phyloP scores from a whole-genome alignment of 83 land plant species.

The Diphasiastrum complanatum region DNA sequence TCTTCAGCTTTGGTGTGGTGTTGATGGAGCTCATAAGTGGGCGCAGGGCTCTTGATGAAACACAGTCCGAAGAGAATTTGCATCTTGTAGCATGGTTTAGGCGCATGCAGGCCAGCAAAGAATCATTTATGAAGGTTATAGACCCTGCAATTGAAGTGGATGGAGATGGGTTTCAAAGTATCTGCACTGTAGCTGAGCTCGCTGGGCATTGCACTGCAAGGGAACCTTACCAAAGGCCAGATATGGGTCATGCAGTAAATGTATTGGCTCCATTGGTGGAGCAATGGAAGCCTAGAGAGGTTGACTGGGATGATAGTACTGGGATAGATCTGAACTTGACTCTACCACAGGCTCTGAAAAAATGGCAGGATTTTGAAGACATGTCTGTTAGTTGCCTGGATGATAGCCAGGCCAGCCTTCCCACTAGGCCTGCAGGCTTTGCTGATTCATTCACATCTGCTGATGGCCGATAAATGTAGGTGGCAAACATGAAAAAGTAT shows the following conservation, averaged over 20 bases:
- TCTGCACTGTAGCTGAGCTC: no score
- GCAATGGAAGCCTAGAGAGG: constrained; percentile 1
- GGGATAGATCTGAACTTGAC: background rate
- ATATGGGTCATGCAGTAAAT: background rate
- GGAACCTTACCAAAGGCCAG: no score
- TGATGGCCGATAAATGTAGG: constrained; percentile 1
- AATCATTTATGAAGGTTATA: background rate
- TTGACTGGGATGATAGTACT: background rate
- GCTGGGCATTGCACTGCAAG: no score
- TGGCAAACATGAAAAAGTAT: no score
- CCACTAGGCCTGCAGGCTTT: background rate
- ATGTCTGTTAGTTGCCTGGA: background rate
- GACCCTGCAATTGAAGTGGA: background rate
- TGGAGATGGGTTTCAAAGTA: no score
- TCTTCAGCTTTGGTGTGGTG: no score
- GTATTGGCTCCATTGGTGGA: background rate
- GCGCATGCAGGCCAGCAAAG: background rate
- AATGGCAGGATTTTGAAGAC: no score
- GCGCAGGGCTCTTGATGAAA: background rate
- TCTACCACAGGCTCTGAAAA: constrained; percentile 1
- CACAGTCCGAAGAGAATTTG: background rate
- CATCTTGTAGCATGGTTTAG: no score
- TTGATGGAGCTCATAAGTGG: no score
- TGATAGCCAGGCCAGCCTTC: background rate
- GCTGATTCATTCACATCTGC: background rate